phyloP scores from a whole-genome alignment of 129 eudicot genomes.

The Tanacetum coccineum region DNA sequence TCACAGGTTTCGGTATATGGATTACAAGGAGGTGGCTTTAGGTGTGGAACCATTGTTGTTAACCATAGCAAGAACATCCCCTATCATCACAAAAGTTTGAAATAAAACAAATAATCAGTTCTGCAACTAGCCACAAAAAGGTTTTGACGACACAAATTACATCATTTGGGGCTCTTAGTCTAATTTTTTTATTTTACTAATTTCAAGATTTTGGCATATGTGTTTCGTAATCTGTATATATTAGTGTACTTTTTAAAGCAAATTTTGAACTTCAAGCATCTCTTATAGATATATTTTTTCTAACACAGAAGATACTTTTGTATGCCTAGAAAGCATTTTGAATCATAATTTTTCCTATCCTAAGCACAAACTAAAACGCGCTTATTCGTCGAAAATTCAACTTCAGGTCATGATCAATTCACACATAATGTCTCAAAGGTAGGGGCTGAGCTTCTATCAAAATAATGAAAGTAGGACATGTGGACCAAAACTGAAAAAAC shows the following conservation, averaged over 20 bases:
- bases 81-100: constrained; percentile 27
- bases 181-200: not conserved
- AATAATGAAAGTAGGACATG: constrained; percentile 29
- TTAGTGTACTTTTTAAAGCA: not conserved
- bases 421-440: constrained; percentile 4
- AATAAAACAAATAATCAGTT: not conserved
- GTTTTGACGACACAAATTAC: not conserved
- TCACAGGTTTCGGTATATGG: constrained; percentile 39
- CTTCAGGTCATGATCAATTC: not conserved
- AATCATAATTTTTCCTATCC: too few species aligned
- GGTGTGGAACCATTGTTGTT: constrained; percentile 61
- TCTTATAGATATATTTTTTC: not conserved
- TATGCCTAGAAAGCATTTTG: not conserved
- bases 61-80: constrained; percentile 75
- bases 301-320: not conserved
- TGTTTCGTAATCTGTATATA: not conserved
- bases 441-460: constrained; percentile 16
- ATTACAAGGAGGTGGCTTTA: constrained; percentile 66
- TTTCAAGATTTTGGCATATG: constrained; percentile 1
- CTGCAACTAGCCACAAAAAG: not conserved
- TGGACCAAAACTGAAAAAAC: constrained; percentile 27
- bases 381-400: too few species aligned
- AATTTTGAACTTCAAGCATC: not conserved
- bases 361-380: too few species aligned
- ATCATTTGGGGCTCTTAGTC: not conserved